Base-by-base conservation (phyloP, 345 rosid genomes). In the Melaleuca quinquenervia region DNA sequence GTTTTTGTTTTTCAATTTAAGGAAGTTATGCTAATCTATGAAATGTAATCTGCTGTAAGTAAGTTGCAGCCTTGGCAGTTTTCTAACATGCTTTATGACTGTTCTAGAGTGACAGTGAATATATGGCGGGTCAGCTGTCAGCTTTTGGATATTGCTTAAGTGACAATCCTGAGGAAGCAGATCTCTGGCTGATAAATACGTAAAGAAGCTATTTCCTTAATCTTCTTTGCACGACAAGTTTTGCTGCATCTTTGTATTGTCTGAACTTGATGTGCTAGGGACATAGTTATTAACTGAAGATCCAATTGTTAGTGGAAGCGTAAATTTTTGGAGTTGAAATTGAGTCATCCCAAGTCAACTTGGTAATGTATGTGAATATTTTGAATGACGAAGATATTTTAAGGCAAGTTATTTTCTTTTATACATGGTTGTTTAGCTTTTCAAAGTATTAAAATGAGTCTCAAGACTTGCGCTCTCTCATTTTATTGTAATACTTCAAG, bases 51-150 rank as follows among this genome's bases (percentile, higher is more conserved):
- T 41, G 85, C 50, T 27, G 49, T 50, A 29, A 84, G 18, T 48
- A 5, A 52, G 22, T 53, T n/a, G 78, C 8, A 15, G 51, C 15
- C 0, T 3, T 44, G 62, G 48, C 52, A 21, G 36, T 27, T 52
- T 86, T 52, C 64, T 45, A 45, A 84, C 32, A 55, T 50, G 13
- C 53, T 52, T 82, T 78, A 22, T 64, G 50, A 50, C 83, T 85
- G 84, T 89, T 83, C 86, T 95, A 97, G 98, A 97, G 98, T 92
- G 99, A 97, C 88, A 96, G 98, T 91, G 98, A 97, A 90, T 97
- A 97, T 90, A 97, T 97, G 99, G 98, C 96, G 36, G 98, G 99
- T 83, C 98, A 96, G 93, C 95, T 97, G 87, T 94, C 98, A 85
- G 95, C 98, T 78, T 97, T 94, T 80, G 98, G 99, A 82, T 97